Conservation (phyloP, 305 asterid species). For the Fraxinus ornus region DNA sequence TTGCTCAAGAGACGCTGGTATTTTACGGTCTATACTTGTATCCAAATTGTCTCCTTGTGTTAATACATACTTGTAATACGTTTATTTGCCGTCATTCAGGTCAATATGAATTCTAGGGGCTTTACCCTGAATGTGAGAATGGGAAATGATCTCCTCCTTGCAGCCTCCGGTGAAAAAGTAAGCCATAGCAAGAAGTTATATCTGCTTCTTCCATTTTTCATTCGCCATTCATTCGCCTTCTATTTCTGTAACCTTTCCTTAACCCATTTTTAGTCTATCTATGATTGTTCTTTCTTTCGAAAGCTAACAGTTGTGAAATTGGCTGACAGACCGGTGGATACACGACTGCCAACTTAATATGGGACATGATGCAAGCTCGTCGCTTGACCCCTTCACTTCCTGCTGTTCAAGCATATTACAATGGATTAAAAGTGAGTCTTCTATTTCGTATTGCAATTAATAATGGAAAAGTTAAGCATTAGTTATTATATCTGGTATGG, state of each 20-base stretch:
- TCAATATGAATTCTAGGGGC: conserved; percentile 52
- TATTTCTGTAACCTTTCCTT: neutral
- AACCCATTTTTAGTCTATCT: neutral
- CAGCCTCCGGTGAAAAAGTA: conserved; percentile 91
- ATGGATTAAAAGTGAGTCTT: conserved; percentile 72
- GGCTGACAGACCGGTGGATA: conserved; percentile 70
- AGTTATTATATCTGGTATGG: neutral
- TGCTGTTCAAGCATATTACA: conserved; percentile 67
- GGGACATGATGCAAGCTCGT: conserved; percentile 87
- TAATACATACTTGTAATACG: conserved; percentile 2
- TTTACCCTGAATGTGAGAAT: conserved; percentile 43
- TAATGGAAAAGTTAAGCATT: neutral
- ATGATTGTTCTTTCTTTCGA: neutral
- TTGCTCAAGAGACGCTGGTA: conserved; percentile 89
- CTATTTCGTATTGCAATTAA: conserved; percentile 6
- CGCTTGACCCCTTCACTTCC: conserved; percentile 45
- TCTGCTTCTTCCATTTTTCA: neutral
- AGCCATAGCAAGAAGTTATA: conserved; percentile 13
- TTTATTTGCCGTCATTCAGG: conserved; percentile 38
- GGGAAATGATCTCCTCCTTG: conserved; percentile 72
- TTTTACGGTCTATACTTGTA: neutral
- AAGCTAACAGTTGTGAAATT: conserved; percentile 17
- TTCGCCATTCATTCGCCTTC: neutral
- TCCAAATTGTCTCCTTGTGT: neutral
- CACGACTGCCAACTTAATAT: conserved; percentile 75